These are phyloP conservation scores for Bertia moriformis DNA, from an alignment of 2,329 filamentous ascomycete genomes.

Conservation along the genomic window DNA sequence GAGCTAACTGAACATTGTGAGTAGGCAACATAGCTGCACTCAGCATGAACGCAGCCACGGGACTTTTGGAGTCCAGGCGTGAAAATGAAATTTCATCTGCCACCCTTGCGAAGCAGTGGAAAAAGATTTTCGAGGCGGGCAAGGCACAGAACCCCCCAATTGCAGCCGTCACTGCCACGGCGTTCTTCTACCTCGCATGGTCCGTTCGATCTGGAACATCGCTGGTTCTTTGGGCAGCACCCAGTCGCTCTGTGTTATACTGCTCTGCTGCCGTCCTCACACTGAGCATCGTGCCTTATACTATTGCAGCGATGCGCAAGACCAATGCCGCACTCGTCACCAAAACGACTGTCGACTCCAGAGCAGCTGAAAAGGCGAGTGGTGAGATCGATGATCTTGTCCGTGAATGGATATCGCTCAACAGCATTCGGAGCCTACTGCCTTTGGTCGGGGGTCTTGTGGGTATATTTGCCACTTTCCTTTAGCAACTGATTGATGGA, in stretches of 20 bases:
- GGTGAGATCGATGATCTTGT: no score
- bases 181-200: constrained; percentile 15
- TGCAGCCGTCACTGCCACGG: constrained; percentile 7
- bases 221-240: background rate
- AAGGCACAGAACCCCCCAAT: constrained; percentile 10
- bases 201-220: constrained; percentile 5
- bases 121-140: background rate
- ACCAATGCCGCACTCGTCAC: background rate
- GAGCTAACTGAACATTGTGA: no score
- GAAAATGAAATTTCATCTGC: background rate
- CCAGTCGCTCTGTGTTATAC: background rate
- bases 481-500: no score
- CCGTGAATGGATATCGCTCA: no score
- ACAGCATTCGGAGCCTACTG: background rate
- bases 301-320: background rate
- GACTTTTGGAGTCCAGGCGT: background rate
- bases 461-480: background rate
- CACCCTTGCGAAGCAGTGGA: background rate
- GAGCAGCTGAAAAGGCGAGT: background rate
- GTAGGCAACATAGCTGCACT: background rate
- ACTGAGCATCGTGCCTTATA: background rate
- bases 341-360: background rate
- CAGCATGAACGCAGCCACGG: background rate
- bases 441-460: background rate
- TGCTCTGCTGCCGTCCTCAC: background rate